Conservation (phyloP, 257 asterid species). For the Scutellaria galericulata region DNA sequence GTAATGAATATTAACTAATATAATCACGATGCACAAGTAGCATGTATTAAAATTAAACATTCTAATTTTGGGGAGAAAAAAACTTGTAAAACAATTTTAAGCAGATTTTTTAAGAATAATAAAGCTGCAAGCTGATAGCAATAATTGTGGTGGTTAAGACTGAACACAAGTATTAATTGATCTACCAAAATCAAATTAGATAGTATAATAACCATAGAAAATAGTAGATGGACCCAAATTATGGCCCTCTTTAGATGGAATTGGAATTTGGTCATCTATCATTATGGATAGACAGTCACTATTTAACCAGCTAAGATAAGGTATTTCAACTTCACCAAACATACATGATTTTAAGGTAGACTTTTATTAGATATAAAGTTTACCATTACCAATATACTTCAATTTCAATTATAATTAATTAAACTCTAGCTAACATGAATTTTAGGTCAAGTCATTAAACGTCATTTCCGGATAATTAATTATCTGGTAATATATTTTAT, state of each 20-base stretch:
- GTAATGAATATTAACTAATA: no score
- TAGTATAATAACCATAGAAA: background rate
- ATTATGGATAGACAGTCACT: slow-evolving; percentile 36
- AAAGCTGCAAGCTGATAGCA: background rate
- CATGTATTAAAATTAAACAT: no score
- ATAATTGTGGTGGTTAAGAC: background rate
- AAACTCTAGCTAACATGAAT: no score
- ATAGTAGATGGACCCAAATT: slow-evolving; percentile 16
- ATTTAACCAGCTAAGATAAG: slow-evolving; percentile 36
- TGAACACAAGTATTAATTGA: background rate
- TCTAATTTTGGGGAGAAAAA: no score
- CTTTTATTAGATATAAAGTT: background rate
- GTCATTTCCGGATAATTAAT: no score
- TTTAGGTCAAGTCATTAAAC: no score
- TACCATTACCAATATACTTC: no score
- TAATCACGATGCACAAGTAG: no score
- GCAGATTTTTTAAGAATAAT: background rate
- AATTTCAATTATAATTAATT: no score
- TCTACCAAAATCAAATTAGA: slow-evolving; percentile 29
- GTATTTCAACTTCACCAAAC: slow-evolving; percentile 26
- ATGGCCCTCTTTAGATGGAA: slow-evolving; percentile 33
- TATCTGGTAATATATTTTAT: no score
- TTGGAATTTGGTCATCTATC: slow-evolving; percentile 34
- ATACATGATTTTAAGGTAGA: slow-evolving; percentile 10
- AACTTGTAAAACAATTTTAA: no score